Evolutionary conservation across 2,329 filamentous ascomycete genomes (phyloP).

Genomic region (Elsinoe necatrix): DNA sequence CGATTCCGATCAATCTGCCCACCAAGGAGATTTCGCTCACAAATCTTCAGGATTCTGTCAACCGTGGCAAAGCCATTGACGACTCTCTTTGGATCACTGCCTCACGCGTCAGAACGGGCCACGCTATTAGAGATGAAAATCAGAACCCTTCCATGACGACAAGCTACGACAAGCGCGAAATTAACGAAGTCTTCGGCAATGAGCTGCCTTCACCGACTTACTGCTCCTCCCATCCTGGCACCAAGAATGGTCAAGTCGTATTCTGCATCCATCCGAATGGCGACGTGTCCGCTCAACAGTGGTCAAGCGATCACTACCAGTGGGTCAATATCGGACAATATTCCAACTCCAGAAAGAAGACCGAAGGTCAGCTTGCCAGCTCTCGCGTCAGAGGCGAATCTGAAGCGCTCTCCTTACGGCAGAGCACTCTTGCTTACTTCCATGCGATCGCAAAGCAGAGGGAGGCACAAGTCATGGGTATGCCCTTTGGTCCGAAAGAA

Average conservation of each 20-base stretch:
- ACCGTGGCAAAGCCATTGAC: background rate
- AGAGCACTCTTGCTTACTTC: slow-evolving; percentile 36
- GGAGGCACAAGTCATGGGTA: slow-evolving; percentile 26
- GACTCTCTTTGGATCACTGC: slow-evolving; percentile 28
- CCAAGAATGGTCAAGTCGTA: slow-evolving; percentile 35
- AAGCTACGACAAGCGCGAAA: slow-evolving; percentile 26
- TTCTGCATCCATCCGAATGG: slow-evolving; percentile 42
- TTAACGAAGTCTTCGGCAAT: slow-evolving; percentile 34
- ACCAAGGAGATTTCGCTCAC: slow-evolving; percentile 20
- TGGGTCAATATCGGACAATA: slow-evolving; percentile 41
- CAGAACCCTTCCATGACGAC: slow-evolving; percentile 27
- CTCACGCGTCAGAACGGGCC: slow-evolving; percentile 18
- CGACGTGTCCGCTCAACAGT: slow-evolving; percentile 41
- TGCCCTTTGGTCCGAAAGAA: slow-evolving; percentile 26
- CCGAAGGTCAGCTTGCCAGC: slow-evolving; percentile 37
- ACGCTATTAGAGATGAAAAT: slow-evolving; percentile 23
- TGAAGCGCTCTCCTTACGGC: slow-evolving; percentile 27
- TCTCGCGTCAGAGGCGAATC: slow-evolving; percentile 33
- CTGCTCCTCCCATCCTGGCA: slow-evolving; percentile 28
- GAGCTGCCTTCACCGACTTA: slow-evolving; percentile 35
- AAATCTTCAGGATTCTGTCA: background rate
- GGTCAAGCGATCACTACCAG: slow-evolving; percentile 32
- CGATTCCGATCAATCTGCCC: slow-evolving; percentile 21
- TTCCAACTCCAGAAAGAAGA: slow-evolving; percentile 33
- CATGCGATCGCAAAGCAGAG: slow-evolving; percentile 35